Percentiles rank a stretch among this genome's conserved stretches.
Evolutionary conservation across 2,329 filamentous ascomycete genomes (phyloP).

Genomic region (Colletotrichum orbiculare): DNA sequence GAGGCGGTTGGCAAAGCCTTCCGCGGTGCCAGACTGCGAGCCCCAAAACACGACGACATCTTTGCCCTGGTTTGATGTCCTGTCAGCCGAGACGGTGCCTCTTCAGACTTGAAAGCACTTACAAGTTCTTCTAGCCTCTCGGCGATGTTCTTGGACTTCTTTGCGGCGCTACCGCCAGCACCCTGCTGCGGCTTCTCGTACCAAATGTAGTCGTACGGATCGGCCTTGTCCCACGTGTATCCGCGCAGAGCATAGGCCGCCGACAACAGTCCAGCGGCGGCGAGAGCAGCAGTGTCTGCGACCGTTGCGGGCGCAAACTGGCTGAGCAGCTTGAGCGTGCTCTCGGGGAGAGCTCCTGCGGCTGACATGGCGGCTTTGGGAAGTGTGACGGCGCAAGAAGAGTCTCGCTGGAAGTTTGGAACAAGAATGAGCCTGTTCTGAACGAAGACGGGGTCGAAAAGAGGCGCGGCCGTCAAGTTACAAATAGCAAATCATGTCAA

Average conservation of each 20-base stretch:
- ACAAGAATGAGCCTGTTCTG: too few relatives aligned
- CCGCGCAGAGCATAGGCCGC: slow-evolving; percentile 54
- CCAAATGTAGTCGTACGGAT: slow-evolving; percentile 59
- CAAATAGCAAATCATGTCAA: too few relatives aligned
- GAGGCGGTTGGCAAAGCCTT: slow-evolving; percentile 53
- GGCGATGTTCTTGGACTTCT: slow-evolving; percentile 58
- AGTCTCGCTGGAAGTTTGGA: not conserved
- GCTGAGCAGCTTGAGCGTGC: slow-evolving; percentile 25
- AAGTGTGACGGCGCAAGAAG: too few relatives aligned
- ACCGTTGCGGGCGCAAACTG: slow-evolving; percentile 40
- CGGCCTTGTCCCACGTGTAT: slow-evolving; percentile 58
- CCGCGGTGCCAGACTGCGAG: slow-evolving; percentile 59
- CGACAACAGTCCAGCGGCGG: slow-evolving; percentile 39
- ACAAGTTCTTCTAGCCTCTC: slow-evolving; percentile 45
- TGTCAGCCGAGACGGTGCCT: not conserved
- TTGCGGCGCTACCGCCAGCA: slow-evolving; percentile 42
- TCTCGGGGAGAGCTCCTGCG: slow-evolving; percentile 25
- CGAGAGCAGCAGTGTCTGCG: slow-evolving; percentile 41
- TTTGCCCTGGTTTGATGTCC: not conserved
- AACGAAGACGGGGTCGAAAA: too few relatives aligned
- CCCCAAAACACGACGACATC: slow-evolving; percentile 56
- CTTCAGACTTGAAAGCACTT: slow-evolving; percentile 4
- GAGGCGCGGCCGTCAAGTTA: too few relatives aligned
- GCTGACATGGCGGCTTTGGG: slow-evolving; percentile 9
- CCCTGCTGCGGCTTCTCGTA: slow-evolving; percentile 57